Conservation (phyloP, 306 rosid genomes). For the Morella rubra region DNA sequence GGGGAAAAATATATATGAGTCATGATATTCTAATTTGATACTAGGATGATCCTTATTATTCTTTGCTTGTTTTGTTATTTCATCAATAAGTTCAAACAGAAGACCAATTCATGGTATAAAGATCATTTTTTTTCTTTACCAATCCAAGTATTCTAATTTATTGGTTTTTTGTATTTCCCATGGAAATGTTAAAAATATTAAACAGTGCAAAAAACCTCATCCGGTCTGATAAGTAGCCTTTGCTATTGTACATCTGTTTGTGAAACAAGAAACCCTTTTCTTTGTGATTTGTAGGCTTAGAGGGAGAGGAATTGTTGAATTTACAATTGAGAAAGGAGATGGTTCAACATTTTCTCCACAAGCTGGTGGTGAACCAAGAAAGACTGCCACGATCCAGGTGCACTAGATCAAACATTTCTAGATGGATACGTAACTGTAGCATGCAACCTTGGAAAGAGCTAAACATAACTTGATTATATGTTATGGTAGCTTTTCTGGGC, state of each 20-base stretch:
- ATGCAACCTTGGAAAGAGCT: neutral
- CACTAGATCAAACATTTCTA: neutral
- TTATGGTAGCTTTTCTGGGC: neutral
- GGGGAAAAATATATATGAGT: neutral
- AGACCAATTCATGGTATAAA: neutral
- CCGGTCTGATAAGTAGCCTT: neutral
- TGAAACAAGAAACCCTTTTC: slow-evolving; percentile 13
- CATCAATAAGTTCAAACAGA: neutral
- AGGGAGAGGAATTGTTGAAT: slow-evolving; percentile 89
- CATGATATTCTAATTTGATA: neutral
- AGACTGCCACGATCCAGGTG: slow-evolving; percentile 78
- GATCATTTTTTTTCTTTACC: too few relatives aligned
- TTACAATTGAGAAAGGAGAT: slow-evolving; percentile 75
- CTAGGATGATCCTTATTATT: neutral
- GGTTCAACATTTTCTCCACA: slow-evolving; percentile 82
- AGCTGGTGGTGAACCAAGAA: slow-evolving; percentile 72
- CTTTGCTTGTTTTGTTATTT: neutral
- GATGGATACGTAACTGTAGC: neutral
- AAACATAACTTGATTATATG: neutral
- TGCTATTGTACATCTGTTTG: neutral
- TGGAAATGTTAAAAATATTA: neutral
- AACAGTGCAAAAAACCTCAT: neutral
- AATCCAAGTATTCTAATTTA: neutral
- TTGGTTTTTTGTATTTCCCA: neutral
- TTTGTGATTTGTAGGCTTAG: slow-evolving; percentile 56